Evolutionary conservation across 345 rosid species (phyloP), one percentile per base, ranked within the genome.

Genomic region (Gossypium mustelinum): DNA sequence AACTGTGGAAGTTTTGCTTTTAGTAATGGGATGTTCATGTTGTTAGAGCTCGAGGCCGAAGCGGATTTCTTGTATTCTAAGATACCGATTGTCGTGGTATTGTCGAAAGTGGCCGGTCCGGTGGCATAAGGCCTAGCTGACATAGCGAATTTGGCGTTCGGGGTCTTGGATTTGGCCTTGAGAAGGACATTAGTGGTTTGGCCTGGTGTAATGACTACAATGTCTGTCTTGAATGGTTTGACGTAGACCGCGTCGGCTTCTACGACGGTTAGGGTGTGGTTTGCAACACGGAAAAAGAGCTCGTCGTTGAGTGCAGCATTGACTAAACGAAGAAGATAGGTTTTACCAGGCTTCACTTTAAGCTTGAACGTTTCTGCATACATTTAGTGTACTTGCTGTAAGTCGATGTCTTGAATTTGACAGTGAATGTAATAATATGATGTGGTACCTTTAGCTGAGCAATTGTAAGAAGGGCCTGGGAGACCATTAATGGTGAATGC

Each of bases 161-260:
- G 81, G 56, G 79, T 50, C 16, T 64, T 77, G 17, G 82, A 43
- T 75, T 83, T 83, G 29, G 86, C 66, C 75, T 47, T 82, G 78
- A 87, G 85, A 9, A 92, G 86, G 77, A 92, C 92, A 82, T 89
- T 88, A 9, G 89, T 85, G 59, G 97, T 92, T 62, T 89, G 92
- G 18, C 97, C 92, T 2, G 97, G 94, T 5, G 88, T 85, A 44
- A 88, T 88, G 0, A 88, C 75, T 9, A 92, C 48, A 0, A 75
- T 82, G 41, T 81, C 68, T 11, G 90, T 89, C 60, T 77, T 86
- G 16, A 87, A 84, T 17, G 92, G 94, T 77, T 92, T 90, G 41
- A 89, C 84, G 20, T 92, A 90, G 61, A 84, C 84, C 0, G 90
- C 94, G 68, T 92, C 97, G 7, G 86, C 80, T 77, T 90, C 97